phyloP scores from a whole-genome alignment of 805 yeast species.

The Saturnispora quitensis region DNA sequence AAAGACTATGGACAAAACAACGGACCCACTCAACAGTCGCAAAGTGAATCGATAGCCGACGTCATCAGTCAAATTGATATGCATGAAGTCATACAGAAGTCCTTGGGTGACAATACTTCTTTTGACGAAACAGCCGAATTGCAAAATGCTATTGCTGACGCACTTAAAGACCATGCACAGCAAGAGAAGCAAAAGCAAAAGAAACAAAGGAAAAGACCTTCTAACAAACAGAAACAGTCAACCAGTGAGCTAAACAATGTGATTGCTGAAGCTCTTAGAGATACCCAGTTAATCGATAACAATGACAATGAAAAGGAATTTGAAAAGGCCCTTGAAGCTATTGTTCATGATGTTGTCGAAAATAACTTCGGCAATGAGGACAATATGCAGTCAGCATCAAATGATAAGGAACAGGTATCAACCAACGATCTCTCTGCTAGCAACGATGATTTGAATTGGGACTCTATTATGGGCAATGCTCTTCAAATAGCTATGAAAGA shows the following conservation, averaged over 20 bases:
- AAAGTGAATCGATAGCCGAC: slow-evolving; percentile 4
- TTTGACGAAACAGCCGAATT: slow-evolving; percentile 17
- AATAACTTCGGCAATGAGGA: slow-evolving; percentile 4
- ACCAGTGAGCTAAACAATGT: slow-evolving; percentile 17
- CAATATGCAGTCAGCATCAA: slow-evolving; percentile 12
- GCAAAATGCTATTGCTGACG: slow-evolving; percentile 22
- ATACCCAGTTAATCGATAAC: slow-evolving; percentile 4
- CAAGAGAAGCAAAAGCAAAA: slow-evolving; percentile 3
- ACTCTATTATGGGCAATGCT: slow-evolving; percentile 68
- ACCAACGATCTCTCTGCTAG: slow-evolving; percentile 17
- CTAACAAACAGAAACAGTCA: neutral
- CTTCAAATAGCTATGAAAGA: slow-evolving; percentile 67
- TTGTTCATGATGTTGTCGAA: slow-evolving; percentile 47
- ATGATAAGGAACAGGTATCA: slow-evolving; percentile 1
- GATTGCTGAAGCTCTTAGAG: slow-evolving; percentile 20
- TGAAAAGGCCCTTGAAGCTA: slow-evolving; percentile 45
- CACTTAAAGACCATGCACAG: slow-evolving; percentile 13
- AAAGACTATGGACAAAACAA: slow-evolving; percentile 1
- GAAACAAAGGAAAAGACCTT: neutral
- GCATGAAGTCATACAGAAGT: slow-evolving; percentile 15
- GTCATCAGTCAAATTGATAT: slow-evolving; percentile 12
- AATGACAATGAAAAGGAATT: slow-evolving; percentile 28
- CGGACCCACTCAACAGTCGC: neutral
- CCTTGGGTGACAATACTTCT: slow-evolving; percentile 13
- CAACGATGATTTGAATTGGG: slow-evolving; percentile 31